A percentile compares a stretch with the other conserved stretches of the same genome.
phyloP scores from a whole-genome alignment of 306 rosid species.

The Prosopis cineraria region DNA sequence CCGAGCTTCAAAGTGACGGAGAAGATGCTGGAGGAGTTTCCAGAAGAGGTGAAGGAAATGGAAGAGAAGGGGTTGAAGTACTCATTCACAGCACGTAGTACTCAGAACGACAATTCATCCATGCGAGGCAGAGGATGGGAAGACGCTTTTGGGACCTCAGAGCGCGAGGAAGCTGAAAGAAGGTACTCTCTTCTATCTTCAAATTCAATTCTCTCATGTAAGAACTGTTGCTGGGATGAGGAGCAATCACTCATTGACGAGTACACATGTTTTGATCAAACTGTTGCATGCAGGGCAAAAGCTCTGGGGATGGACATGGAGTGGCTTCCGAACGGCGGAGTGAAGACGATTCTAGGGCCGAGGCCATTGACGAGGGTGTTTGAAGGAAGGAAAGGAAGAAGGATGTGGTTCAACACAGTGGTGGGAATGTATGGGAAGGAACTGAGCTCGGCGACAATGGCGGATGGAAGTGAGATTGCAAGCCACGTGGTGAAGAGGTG shows the following conservation, averaged over 20 bases:
- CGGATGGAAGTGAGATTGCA: slow-evolving; percentile 75
- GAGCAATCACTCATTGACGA: no score
- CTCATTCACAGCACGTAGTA: slow-evolving; percentile 66
- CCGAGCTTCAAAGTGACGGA: slow-evolving; percentile 83
- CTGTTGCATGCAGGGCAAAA: slow-evolving; percentile 57
- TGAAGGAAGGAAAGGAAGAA: slow-evolving; percentile 84
- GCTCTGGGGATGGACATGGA: slow-evolving; percentile 81
- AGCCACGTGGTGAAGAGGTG: slow-evolving; percentile 74
- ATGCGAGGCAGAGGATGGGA: slow-evolving; percentile 96
- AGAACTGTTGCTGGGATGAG: no score
- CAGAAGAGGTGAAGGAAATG: slow-evolving; percentile 60
- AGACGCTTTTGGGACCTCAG: slow-evolving; percentile 71
- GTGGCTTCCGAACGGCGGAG: slow-evolving; percentile 67
- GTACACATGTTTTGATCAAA: background rate
- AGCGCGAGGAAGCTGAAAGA: slow-evolving; percentile 60
- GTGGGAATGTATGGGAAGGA: slow-evolving; percentile 91
- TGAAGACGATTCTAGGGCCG: slow-evolving; percentile 65
- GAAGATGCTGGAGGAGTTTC: slow-evolving; percentile 71
- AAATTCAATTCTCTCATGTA: background rate
- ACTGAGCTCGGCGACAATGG: slow-evolving; percentile 73
- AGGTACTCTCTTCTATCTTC: slow-evolving; percentile 48
- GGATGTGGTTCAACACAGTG: slow-evolving; percentile 83
- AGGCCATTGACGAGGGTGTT: slow-evolving; percentile 64
- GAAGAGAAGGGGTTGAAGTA: slow-evolving; percentile 72
- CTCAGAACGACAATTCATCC: slow-evolving; percentile 49